A percentile compares a stretch with the other conserved stretches of the same genome.
phyloP scores from a whole-genome alignment of 306 rosid species.

The Morella rubra region DNA sequence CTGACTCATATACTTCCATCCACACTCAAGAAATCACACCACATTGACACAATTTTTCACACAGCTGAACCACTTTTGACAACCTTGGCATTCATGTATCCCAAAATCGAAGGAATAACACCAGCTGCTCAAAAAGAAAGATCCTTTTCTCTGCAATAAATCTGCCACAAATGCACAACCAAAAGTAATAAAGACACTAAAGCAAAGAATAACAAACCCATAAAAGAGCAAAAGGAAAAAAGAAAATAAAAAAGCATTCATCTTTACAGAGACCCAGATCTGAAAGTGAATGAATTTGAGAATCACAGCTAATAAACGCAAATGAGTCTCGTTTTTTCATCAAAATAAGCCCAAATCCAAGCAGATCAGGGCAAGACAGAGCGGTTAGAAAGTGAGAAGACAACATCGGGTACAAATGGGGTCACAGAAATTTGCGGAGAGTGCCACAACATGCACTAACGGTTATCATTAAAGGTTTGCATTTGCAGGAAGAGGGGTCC shows the following conservation, averaged over 20 bases:
- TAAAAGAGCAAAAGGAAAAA: slow-evolving; percentile 34
- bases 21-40: slow-evolving; percentile 70
- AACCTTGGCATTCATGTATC: slow-evolving; percentile 40
- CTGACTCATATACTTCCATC: slow-evolving; percentile 87
- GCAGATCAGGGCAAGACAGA: slow-evolving; percentile 55
- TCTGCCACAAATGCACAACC: slow-evolving; percentile 56
- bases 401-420: slow-evolving; percentile 44
- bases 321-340: slow-evolving; percentile 45
- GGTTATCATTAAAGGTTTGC: slow-evolving; percentile 42
- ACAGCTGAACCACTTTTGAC: slow-evolving; percentile 40
- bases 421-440: slow-evolving; percentile 53
- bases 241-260: slow-evolving; percentile 44
- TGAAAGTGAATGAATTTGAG: slow-evolving; percentile 37
- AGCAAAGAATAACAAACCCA: slow-evolving; percentile 53
- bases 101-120: slow-evolving; percentile 46
- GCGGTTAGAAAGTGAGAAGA: slow-evolving; percentile 40
- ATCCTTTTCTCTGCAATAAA: slow-evolving; percentile 72
- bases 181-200: slow-evolving; percentile 49
- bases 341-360: slow-evolving; percentile 44
- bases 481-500: slow-evolving; percentile 40
- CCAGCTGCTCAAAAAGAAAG: slow-evolving; percentile 48
- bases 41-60: slow-evolving; percentile 64
- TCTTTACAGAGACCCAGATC: slow-evolving; percentile 77
- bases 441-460: slow-evolving; percentile 52
- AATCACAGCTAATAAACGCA: slow-evolving; percentile 35